Evolutionary conservation across 352 stramenopile genomes (phyloP).

Genomic region (Saprolegnia diclina): DNA sequence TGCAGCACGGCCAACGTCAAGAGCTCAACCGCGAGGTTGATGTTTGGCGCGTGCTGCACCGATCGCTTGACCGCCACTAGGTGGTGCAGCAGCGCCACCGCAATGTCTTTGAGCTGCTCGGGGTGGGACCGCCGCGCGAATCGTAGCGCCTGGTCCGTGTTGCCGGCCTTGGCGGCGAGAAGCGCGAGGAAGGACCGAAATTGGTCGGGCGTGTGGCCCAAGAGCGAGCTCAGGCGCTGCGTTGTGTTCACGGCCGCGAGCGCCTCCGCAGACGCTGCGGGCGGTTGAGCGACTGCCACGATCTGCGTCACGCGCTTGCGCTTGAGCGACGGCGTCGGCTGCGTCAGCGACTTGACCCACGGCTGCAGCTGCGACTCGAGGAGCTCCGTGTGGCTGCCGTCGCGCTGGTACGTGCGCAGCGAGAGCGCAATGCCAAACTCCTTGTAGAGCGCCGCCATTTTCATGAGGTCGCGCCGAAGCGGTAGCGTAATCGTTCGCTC

Average conservation of each 20-base stretch:
- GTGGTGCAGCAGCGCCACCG: constrained; percentile 12
- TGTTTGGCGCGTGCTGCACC: not conserved
- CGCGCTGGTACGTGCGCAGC: not conserved
- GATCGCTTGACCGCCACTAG: constrained; percentile 1
- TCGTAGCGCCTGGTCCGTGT: constrained; percentile 15
- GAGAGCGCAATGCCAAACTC: constrained; percentile 4
- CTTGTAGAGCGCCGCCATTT: not conserved
- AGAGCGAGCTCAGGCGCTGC: constrained; percentile 7
- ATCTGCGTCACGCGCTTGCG: not conserved
- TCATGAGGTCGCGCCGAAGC: not conserved
- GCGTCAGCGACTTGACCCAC: not conserved
- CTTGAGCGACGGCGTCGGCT: constrained; percentile 20
- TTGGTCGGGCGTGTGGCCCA: constrained; percentile 5
- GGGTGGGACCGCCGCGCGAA: constrained; percentile 14
- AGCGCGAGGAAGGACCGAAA: constrained; percentile 23
- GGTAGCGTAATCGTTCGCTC: not conserved
- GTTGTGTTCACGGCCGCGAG: not conserved
- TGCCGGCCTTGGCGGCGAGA: not conserved
- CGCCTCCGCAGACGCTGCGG: constrained; percentile 2
- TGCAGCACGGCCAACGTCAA: not conserved
- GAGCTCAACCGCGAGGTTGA: constrained; percentile 10
- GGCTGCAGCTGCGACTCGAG: constrained; percentile 15
- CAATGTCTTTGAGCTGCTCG: constrained; percentile 7
- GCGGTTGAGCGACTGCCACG: not conserved
- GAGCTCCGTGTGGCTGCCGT: not conserved